phyloP scores from a whole-genome alignment of 805 yeast genomes.

The Saccharomycopsis guyanensis region DNA sequence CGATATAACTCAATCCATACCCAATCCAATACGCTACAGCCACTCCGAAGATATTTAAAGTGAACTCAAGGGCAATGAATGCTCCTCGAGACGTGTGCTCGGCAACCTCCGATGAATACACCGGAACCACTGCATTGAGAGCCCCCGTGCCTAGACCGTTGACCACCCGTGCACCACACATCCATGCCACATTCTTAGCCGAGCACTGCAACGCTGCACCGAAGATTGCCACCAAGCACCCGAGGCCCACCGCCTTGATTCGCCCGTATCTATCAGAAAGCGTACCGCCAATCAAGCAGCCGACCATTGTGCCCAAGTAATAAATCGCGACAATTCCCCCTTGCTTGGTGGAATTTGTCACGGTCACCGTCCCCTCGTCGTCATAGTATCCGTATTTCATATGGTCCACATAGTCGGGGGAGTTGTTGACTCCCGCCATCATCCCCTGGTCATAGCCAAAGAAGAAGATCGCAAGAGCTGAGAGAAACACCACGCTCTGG shows the following conservation, averaged over 20 bases:
- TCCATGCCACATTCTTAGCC: conserved; percentile 58
- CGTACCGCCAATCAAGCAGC: conserved; percentile 50
- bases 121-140: conserved; percentile 69
- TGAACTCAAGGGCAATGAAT: conserved; percentile 61
- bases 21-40: conserved; percentile 68
- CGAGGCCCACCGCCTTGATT: conserved; percentile 45
- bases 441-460: conserved; percentile 79
- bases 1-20: conserved; percentile 56
- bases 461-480: conserved; percentile 56
- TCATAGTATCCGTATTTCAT: conserved; percentile 49
- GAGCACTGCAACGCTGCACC: conserved; percentile 46
- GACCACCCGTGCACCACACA: conserved; percentile 61
- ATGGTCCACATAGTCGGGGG: conserved; percentile 50
- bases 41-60: conserved; percentile 64
- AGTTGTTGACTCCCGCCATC: conserved; percentile 50
- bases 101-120: conserved; percentile 71
- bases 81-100: conserved; percentile 58
- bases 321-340: conserved; percentile 66
- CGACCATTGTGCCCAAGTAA: conserved; percentile 60
- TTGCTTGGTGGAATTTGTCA: conserved; percentile 50
- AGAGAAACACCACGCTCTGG: conserved; percentile 43
- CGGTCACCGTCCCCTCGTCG: conserved; percentile 23
- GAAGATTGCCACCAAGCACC: conserved; percentile 50
- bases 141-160: conserved; percentile 72
- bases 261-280: conserved; percentile 60